Percentiles rank a stretch among this genome's conserved stretches.
phyloP scores from a whole-genome alignment of 768 basidiomycete species.

The Boletus subcaerulescens region DNA sequence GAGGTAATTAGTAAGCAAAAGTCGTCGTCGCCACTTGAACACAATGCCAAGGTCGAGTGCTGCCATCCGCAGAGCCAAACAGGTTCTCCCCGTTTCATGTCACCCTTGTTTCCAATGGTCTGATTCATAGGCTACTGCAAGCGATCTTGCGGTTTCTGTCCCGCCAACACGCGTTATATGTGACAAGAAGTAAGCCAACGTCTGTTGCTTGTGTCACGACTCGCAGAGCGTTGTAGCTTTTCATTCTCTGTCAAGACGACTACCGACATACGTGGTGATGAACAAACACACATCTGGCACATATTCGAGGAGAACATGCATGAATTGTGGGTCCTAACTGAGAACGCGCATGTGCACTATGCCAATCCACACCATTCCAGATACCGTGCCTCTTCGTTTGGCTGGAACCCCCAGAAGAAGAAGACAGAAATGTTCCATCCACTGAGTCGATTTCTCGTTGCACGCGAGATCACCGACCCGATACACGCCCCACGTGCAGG shows the following conservation, averaged over 20 bases:
- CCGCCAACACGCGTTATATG: slow-evolving; percentile 1
- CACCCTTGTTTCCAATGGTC: background rate
- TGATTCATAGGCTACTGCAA: slow-evolving; percentile 19
- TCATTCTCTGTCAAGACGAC: slow-evolving; percentile 25
- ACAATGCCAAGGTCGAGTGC: slow-evolving; percentile 18
- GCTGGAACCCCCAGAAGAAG: slow-evolving; percentile 62
- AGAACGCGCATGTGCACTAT: background rate
- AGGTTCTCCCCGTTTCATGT: slow-evolving; percentile 25
- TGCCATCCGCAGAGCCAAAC: slow-evolving; percentile 31
- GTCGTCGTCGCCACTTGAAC: no score
- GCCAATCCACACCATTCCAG: slow-evolving; percentile 34
- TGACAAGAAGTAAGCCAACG: slow-evolving; percentile 16
- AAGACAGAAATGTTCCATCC: slow-evolving; percentile 56
- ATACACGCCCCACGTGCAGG: slow-evolving; percentile 2
- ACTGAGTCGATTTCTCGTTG: slow-evolving; percentile 59
- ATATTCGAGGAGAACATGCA: slow-evolving; percentile 59
- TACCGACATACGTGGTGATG: slow-evolving; percentile 33
- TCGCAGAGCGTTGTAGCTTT: slow-evolving; percentile 14
- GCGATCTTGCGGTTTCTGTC: slow-evolving; percentile 19
- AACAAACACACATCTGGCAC: slow-evolving; percentile 49
- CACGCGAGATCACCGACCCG: slow-evolving; percentile 19
- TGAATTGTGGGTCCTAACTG: slow-evolving; percentile 29
- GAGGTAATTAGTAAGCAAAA: no score
- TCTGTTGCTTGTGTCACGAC: background rate
- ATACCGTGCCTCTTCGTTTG: slow-evolving; percentile 56